Base-by-base conservation (phyloP, 2,329 filamentous ascomycete species). In the Neopestalotiopsis sp. region DNA sequence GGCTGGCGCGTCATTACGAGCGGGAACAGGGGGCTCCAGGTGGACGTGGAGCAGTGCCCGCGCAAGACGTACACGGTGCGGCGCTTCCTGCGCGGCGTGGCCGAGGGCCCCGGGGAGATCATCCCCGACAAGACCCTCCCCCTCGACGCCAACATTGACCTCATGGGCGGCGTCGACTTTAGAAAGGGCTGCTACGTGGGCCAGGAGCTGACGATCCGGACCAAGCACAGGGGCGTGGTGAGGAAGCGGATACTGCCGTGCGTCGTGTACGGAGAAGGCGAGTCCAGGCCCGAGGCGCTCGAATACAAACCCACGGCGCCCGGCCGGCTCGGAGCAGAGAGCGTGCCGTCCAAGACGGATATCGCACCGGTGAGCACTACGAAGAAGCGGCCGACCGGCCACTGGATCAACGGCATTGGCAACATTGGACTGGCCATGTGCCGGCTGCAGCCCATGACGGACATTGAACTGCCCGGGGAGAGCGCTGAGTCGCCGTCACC, bases 171-270 rank as follows among this genome's bases (percentile, higher is more conserved):
- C 32, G 91, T 99, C 73, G 94, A 98, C 81, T 99, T 96, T 83
- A 90, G 90, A 77, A 99, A 99, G 83, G 96, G 96, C 7, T 99
- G 96, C 82, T 99, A 99, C 80, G 90, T 98, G 7, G 96, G 96
- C 0, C 96, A 99, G 81, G 96, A 99, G 80, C 87, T 99, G 72
- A 98, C 96, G 1, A 97, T 98, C 73, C 91, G 96, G 57, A 99
- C 96, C 1, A 92, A 95, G 79, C 96, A 99, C 81, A 95, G 92
- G 13, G 96, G 96, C 28, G 94, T 99, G 17, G 94, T 99, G 56
- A 88, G 96, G 70, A 97, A 98, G 85, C 88, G 96, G 64, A 89
- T 98, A 64, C 80, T 99, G 66, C 96, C 96, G 0, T 90, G 95
- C 42, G 82, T 92, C 72, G 76, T 98, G 17, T 96, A 95, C 79